Percentiles rank a stretch among this genome's conserved stretches.
phyloP scores from a whole-genome alignment of 2,329 filamentous ascomycete species.

The Xylaria sp. region DNA sequence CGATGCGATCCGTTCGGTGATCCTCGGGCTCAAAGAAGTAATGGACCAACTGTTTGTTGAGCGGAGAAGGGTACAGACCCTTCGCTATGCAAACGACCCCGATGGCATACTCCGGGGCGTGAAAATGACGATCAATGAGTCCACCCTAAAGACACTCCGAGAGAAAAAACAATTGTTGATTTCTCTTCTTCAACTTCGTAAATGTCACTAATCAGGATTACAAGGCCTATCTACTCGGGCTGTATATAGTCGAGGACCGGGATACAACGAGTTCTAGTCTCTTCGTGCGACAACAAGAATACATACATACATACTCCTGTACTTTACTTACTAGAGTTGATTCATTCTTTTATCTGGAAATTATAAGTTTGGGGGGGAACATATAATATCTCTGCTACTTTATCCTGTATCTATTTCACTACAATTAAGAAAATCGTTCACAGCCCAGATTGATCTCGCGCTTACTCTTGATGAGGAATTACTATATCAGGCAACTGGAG shows the following conservation, averaged over 20 bases:
- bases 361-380: background rate
- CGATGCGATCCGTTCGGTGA: slow-evolving; percentile 42
- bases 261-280: too few species aligned
- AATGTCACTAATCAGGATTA: background rate
- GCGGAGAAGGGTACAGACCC: background rate
- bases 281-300: too few species aligned
- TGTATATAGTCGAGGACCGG: too few species aligned
- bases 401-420: background rate
- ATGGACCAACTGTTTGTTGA: slow-evolving; percentile 37
- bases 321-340: too few species aligned
- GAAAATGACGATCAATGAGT: slow-evolving; percentile 3
- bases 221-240: background rate
- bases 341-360: background rate
- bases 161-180: slow-evolving; percentile 29
- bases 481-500: slow-evolving; percentile 35
- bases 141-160: slow-evolving; percentile 23
- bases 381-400: background rate
- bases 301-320: too few species aligned
- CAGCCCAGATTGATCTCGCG: background rate
- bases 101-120: slow-evolving; percentile 17
- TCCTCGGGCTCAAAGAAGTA: slow-evolving; percentile 41
- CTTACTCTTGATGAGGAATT: slow-evolving; percentile 33
- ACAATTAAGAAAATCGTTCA: slow-evolving; percentile 3
- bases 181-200: slow-evolving; percentile 27
- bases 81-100: slow-evolving; percentile 33